Evolutionary conservation across 2,329 filamentous ascomycete species (phyloP).

Genomic region (Hypoxylon rubiginosum): DNA sequence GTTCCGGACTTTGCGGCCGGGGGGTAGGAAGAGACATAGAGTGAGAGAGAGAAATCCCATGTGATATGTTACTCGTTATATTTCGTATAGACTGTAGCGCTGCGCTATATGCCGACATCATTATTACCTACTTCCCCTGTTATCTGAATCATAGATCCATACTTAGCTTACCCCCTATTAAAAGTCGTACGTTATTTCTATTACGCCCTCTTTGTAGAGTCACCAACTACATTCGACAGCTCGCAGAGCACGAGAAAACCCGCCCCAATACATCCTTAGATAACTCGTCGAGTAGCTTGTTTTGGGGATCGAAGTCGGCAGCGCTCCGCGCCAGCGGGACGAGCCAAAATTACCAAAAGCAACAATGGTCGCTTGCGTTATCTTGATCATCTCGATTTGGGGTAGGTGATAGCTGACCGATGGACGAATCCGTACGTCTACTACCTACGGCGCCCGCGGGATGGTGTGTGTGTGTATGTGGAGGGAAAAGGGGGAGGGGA

Average conservation of each 20-base stretch:
- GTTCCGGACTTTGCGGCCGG: neutral
- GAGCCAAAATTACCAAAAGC: neutral
- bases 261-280: neutral
- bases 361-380: conserved; percentile 33
- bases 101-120: neutral
- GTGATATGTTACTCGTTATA: conserved; percentile 21
- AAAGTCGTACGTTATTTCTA: neutral
- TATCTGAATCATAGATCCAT: no score
- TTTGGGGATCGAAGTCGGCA: conserved; percentile 15
- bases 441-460: neutral
- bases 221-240: neutral
- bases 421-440: conserved; percentile 30
- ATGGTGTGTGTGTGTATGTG: neutral
- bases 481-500: neutral
- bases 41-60: neutral
- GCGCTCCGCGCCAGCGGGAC: conserved; percentile 2
- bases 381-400: conserved; percentile 36
- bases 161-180: neutral
- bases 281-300: neutral
- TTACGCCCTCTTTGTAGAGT: neutral
- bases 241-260: neutral
- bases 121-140: neutral
- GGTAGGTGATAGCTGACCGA: conserved; percentile 28
- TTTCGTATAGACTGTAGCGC: neutral
- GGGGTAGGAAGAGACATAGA: neutral